Evolutionary conservation across 2,329 filamentous ascomycete genomes (phyloP).

Genomic region (Dothideomycetes sp.): DNA sequence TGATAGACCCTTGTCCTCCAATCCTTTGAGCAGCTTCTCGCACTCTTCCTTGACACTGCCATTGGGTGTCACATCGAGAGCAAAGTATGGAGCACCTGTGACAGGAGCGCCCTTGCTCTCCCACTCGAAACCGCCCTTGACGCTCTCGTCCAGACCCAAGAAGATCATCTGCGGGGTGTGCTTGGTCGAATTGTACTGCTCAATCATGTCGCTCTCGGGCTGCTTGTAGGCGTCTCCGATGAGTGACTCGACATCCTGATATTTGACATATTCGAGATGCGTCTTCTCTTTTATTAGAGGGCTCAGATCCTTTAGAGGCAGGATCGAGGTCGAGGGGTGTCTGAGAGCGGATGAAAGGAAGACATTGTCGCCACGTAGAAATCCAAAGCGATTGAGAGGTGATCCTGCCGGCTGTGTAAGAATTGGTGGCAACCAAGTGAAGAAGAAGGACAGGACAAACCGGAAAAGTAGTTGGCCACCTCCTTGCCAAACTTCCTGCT

Average conservation of each 20-base stretch:
- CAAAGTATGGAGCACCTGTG: slow-evolving; percentile 74
- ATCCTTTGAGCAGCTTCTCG: slow-evolving; percentile 45
- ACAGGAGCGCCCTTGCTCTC: slow-evolving; percentile 57
- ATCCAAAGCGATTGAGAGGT: slow-evolving; percentile 68
- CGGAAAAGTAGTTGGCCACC: slow-evolving; percentile 72
- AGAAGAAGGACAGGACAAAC: slow-evolving; percentile 15
- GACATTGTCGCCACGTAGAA: slow-evolving; percentile 58
- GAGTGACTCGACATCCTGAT: slow-evolving; percentile 57
- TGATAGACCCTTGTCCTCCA: slow-evolving; percentile 50
- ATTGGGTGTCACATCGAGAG: slow-evolving; percentile 69
- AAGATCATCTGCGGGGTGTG: slow-evolving; percentile 67
- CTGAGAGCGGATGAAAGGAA: slow-evolving; percentile 60
- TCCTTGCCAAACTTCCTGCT: slow-evolving; percentile 69
- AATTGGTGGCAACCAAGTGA: background rate
- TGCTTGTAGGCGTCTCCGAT: slow-evolving; percentile 64
- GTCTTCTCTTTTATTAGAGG: slow-evolving; percentile 55
- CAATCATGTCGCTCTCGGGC: slow-evolving; percentile 62
- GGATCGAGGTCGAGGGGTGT: slow-evolving; percentile 56
- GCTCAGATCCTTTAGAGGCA: slow-evolving; percentile 68
- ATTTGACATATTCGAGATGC: slow-evolving; percentile 57
- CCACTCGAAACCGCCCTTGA: slow-evolving; percentile 45
- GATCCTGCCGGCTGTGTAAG: slow-evolving; percentile 37
- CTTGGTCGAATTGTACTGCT: slow-evolving; percentile 60
- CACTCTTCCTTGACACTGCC: slow-evolving; percentile 51
- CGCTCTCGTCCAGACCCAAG: slow-evolving; percentile 65